Base-by-base conservation (phyloP, 768 basidiomycete species). In the Calocybe indica region DNA sequence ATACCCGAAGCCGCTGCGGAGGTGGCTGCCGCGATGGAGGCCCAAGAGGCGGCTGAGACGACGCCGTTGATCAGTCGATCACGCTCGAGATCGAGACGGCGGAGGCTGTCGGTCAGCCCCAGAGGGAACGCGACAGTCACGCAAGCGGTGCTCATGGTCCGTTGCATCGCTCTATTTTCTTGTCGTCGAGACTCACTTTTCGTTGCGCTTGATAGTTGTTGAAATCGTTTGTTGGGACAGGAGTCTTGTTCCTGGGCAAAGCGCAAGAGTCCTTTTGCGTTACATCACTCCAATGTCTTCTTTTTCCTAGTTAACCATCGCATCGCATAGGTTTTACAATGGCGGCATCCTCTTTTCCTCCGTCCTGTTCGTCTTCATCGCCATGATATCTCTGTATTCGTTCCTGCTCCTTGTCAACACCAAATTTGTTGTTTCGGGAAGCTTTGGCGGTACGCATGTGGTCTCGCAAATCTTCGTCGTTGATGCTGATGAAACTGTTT, bases 221-320 rank as follows among this genome's bases (percentile, higher is more conserved):
- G 49, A 97, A 97, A 67, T 82, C 88, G 1, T 98, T 98, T 57
- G 83, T 98, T 40, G 95, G 95, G 14, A 97, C 95, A 10, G 95
- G 95, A 11, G 87, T 99, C 7, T 64, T 99, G 33, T 98, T 99
- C 71, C 77, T 99, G 28, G 96, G 92, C 44, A 95, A 91, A 69
- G 96, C 84, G 87, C 92, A 64, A 58, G 88, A 68, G 2, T 15
- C 12, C 5, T 32, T 11, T 15, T 12, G 22, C 22, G 22, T 22
- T 4, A 4, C 22, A 4, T 22, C 22, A 22, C 22, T 22, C 32
- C 32, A 43, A 36, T 13, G 42, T 2, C 47, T 51, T 36, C 3
- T 10, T 51, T 28, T 3, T 45, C 54, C 15, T 56, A 29, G 31
- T 36, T 42, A 49, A 43, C 1, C 6, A 28, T 12, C 35, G 32